phyloP scores from a whole-genome alignment of 371 early-diverging fungal species.

The Dipsacomyces acuminosporus region DNA sequence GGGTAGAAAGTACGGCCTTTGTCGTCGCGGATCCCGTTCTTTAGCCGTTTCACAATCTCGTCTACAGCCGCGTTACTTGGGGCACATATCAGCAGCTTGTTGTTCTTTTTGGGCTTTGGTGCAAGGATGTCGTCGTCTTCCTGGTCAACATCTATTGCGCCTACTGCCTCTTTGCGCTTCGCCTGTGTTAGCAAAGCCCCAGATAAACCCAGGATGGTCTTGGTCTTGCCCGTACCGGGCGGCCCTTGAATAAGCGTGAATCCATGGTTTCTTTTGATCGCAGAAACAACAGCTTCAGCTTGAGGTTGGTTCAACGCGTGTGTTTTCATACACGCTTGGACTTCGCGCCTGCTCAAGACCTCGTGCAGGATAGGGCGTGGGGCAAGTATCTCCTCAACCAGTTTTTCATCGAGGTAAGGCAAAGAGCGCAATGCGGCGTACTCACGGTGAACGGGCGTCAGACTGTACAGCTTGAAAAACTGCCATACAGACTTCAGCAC shows the following conservation, averaged over 20 bases:
- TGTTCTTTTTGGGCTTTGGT: constrained; percentile 24
- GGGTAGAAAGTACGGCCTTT: constrained; percentile 56
- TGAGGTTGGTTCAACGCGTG: constrained; percentile 86
- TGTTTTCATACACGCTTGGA: constrained; percentile 54
- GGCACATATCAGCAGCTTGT: constrained; percentile 85
- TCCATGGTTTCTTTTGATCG: constrained; percentile 61
- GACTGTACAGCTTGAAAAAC: constrained; percentile 45
- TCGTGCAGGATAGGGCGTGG: constrained; percentile 47
- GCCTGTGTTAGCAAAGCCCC: constrained; percentile 56
- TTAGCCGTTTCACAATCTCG: constrained; percentile 84
- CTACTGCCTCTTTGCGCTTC: constrained; percentile 8
- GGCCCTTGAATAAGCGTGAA: constrained; percentile 92
- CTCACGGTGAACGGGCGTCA: constrained; percentile 81
- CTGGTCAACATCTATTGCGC: neutral
- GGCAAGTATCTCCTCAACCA: constrained; percentile 61
- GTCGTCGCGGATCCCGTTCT: constrained; percentile 59
- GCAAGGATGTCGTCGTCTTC: constrained; percentile 3
- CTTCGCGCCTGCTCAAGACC: constrained; percentile 30
- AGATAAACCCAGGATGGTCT: constrained; percentile 81
- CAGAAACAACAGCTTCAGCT: constrained; percentile 76
- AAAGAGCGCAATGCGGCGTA: constrained; percentile 72
- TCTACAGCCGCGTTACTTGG: constrained; percentile 98
- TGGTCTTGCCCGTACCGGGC: constrained; percentile 90
- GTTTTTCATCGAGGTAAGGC: constrained; percentile 52
- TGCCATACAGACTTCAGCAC: constrained; percentile 48